Percentiles rank a stretch among this genome's conserved stretches.
Evolutionary conservation across 768 basidiomycete genomes (phyloP).

Genomic region (Leucosporidium yakuticum): DNA sequence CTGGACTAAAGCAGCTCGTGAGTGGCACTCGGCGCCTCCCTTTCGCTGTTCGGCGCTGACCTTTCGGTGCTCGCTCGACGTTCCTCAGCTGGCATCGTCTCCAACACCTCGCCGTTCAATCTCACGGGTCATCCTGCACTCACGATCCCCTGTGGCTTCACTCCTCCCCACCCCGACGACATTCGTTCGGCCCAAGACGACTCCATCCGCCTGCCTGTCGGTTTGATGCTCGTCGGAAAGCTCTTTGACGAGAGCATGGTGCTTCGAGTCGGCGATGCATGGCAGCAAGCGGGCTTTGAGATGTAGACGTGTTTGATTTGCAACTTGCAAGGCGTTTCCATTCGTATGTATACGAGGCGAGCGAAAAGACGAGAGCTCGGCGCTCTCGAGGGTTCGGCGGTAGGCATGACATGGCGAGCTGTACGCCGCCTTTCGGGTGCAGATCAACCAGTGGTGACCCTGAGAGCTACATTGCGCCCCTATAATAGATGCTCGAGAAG

Average conservation of each 20-base stretch:
- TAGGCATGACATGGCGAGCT: too few relatives aligned
- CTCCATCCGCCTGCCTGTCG: neutral
- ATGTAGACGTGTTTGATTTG: neutral
- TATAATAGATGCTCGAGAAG: too few relatives aligned
- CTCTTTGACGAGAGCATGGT: slow-evolving; percentile 5
- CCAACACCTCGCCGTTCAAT: slow-evolving; percentile 9
- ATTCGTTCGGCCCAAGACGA: neutral
- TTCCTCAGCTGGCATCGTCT: neutral
- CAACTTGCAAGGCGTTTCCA: neutral
- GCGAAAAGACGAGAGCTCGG: too few relatives aligned
- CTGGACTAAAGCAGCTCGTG: slow-evolving; percentile 1
- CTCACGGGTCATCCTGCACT: slow-evolving; percentile 10
- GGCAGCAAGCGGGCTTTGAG: slow-evolving; percentile 3
- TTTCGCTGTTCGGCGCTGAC: neutral
- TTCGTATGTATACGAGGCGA: too few relatives aligned
- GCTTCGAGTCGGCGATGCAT: neutral
- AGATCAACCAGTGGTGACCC: too few relatives aligned
- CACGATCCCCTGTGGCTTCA: slow-evolving; percentile 8
- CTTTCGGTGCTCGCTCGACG: neutral
- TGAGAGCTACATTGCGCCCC: too few relatives aligned
- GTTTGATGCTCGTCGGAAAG: slow-evolving; percentile 8
- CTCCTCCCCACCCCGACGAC: neutral
- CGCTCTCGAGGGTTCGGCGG: too few relatives aligned
- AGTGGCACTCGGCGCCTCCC: neutral
- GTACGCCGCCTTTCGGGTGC: too few relatives aligned